Base-by-base conservation (phyloP, 306 rosid genomes). In the Macrotyloma uniflorum region DNA sequence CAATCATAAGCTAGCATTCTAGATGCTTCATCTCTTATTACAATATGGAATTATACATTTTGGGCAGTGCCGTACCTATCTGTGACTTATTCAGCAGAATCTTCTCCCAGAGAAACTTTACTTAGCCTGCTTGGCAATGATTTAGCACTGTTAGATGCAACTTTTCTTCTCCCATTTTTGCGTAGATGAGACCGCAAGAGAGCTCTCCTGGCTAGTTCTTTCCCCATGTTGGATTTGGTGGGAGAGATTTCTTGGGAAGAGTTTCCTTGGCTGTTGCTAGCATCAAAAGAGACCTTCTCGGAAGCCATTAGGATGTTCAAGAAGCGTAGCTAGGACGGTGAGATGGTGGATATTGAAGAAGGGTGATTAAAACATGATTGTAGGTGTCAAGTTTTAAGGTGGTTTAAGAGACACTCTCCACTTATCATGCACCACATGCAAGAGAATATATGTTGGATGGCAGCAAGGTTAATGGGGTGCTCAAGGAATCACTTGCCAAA, bases 51-150 rank as follows among this genome's bases (percentile, higher is more conserved):
- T 78, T 40, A 70, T 15, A 46, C 50, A 72, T 42, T 75, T 40
- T 67, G 32, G 66, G 19, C 54, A 69, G 33, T 82, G 43, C 73
- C 77, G 61, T 51, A 69, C 50, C 40, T 67, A 74, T 78, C 85
- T 63, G 75, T 30, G 50, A 72, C 46, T 85, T 68, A 84, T 62
- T 84, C 85, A 5, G 80, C 73, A 70, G 90, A 85, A 72, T 87
- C 89, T 49, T 91, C 94, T 81, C 85, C 89, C 72, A 89, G 59
- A 16, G 94, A 89, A 83, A 89, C 94, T 74, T 87, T 89, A 84
- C 96, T 93, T 8, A 91, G 76, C 79, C 98, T 89, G 81, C 96
- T 89, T 5, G 93, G 96, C 50, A 87, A 83, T 20, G 82, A 80
- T 62, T 85, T 88, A 16, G 35, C 62, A 66, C 53, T 62, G 74